These are phyloP conservation scores for Solidago caesia DNA, from an alignment of 129 eudicot genomes.

Conservation along the genomic window DNA sequence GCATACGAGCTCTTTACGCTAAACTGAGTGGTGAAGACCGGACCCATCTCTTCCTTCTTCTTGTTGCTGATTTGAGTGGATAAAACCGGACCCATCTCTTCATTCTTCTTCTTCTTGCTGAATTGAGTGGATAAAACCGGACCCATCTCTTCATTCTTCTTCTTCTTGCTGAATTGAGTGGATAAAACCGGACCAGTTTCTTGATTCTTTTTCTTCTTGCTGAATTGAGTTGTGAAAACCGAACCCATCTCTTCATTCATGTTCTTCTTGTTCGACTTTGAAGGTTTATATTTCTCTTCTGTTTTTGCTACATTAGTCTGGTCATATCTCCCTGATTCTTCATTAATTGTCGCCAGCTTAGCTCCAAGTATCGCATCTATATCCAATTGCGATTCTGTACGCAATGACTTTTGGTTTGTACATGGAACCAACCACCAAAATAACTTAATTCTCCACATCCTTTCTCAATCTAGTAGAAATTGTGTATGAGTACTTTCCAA, in stretches of 20 bases:
- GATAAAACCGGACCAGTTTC: too few species aligned
- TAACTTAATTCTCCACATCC: conserved; percentile 35
- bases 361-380: conserved; percentile 48
- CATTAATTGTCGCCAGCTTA: conserved; percentile 49
- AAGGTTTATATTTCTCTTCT: too few species aligned
- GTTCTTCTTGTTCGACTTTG: too few species aligned
- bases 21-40: conserved; percentile 43
- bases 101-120: conserved; percentile 16
- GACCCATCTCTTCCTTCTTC: conserved; percentile 34
- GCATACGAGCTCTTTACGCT: conserved; percentile 60
- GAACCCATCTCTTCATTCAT: conserved; percentile 10
- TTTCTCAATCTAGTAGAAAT: neutral
- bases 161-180: too few species aligned
- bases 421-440: conserved; percentile 54
- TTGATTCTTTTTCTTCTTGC: too few species aligned
- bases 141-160: too few species aligned
- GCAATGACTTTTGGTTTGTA: conserved; percentile 30
- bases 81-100: conserved; percentile 22
- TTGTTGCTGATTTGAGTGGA: too few species aligned
- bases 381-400: conserved; percentile 43
- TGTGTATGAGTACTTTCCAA: neutral
- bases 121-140: too few species aligned
- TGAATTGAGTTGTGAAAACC: conserved; percentile 23
- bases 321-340: conserved; percentile 44
- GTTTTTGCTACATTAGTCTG: conserved; percentile 22